Conservation (phyloP, 83 land plant species). For the Isoetes engelmannii region DNA sequence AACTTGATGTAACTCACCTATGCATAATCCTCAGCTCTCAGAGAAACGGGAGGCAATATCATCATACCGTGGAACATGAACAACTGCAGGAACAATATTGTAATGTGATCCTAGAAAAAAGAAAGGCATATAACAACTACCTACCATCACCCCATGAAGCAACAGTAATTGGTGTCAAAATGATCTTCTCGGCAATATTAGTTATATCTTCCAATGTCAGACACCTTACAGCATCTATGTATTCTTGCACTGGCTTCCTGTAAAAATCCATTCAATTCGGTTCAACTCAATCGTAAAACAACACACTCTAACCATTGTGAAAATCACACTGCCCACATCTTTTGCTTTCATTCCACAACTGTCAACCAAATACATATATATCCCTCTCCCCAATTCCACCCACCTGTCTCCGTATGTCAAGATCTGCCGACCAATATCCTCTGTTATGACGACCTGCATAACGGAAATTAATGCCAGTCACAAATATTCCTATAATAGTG, state of each 20-base stretch:
- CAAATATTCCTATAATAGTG: background rate
- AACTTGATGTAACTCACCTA: too few species aligned
- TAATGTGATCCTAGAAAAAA: background rate
- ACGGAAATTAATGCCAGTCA: background rate
- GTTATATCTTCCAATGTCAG: constrained; percentile 68
- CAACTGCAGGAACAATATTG: constrained; percentile 40
- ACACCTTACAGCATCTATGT: constrained; percentile 51
- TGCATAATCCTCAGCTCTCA: too few species aligned
- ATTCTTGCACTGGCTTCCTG: constrained; percentile 76
- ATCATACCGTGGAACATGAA: constrained; percentile 68
- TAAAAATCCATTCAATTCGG: too few species aligned
- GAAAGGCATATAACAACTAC: background rate
- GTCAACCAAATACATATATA: too few species aligned
- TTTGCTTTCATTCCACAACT: too few species aligned
- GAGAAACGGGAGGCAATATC: constrained; percentile 23
- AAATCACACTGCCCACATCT: too few species aligned
- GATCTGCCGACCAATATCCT: constrained; percentile 45
- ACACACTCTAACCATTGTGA: too few species aligned
- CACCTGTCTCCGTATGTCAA: constrained; percentile 33
- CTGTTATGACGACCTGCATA: constrained; percentile 41
- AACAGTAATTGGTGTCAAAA: constrained; percentile 84
- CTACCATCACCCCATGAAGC: constrained; percentile 94
- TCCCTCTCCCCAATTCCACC: background rate
- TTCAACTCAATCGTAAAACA: too few species aligned
- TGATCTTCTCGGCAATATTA: constrained; percentile 50